Evolutionary conservation across 176 grass and related monocot genomes (phyloP).

Genomic region (Oryza punctata): DNA sequence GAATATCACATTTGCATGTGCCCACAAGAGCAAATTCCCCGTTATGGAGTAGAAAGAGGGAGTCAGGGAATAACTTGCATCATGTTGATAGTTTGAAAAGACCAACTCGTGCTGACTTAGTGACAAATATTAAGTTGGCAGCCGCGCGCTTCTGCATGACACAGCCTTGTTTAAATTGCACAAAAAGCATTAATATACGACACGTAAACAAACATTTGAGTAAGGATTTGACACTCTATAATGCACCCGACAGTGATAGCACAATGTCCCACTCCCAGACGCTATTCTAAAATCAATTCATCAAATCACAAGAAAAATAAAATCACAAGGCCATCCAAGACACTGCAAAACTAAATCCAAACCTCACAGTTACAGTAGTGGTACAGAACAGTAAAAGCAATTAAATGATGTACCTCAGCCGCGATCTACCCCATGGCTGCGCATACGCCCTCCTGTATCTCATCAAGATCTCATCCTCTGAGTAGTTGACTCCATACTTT

Average conservation of each 20-base stretch:
- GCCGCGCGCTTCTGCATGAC: background rate
- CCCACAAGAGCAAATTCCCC: background rate
- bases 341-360: slow-evolving; percentile 11
- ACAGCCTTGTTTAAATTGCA: background rate
- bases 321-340: background rate
- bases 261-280: slow-evolving; percentile 29
- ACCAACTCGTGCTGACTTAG: background rate
- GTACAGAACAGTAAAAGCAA: background rate
- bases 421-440: slow-evolving; percentile 88
- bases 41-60: background rate
- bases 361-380: background rate
- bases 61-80: background rate
- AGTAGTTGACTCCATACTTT: slow-evolving; percentile 91
- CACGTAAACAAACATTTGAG: background rate
- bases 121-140: background rate
- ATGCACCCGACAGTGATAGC: background rate
- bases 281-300: slow-evolving; percentile 2
- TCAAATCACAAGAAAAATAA: background rate
- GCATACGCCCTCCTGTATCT: slow-evolving; percentile 71
- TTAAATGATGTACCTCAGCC: slow-evolving; percentile 60
- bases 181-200: background rate
- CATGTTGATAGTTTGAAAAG: slow-evolving; percentile 10
- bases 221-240: background rate
- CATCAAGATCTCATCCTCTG: slow-evolving; percentile 82
- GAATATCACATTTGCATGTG: slow-evolving; percentile 2